These are phyloP conservation scores for Calonectria naviculata DNA, from an alignment of 2,329 filamentous ascomycete genomes.

Conservation along the genomic window DNA sequence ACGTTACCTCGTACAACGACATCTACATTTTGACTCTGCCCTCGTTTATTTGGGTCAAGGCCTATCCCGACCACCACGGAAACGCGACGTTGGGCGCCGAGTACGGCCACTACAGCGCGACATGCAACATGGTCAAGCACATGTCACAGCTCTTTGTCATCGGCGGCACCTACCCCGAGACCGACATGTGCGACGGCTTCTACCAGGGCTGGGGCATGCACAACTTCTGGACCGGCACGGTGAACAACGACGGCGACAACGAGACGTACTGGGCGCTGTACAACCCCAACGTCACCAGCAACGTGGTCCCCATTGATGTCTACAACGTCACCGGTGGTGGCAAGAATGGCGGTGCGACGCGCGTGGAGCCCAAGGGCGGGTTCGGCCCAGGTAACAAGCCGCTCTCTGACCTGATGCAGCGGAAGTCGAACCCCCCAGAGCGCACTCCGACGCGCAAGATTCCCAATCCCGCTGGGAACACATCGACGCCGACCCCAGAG, in stretches of 20 bases:
- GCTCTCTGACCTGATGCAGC: neutral
- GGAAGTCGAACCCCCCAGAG: neutral
- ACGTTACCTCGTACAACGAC: neutral
- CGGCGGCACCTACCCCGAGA: conserved; percentile 64
- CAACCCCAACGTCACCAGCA: conserved; percentile 45
- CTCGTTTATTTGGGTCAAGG: conserved; percentile 69
- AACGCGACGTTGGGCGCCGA: conserved; percentile 43
- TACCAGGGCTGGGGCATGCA: conserved; percentile 62
- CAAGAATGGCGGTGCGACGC: conserved; percentile 2
- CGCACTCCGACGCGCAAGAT: conserved; percentile 7
- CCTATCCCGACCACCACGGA: conserved; percentile 52
- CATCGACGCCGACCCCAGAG: no score
- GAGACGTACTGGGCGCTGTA: conserved; percentile 60
- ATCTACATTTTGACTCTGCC: conserved; percentile 50
- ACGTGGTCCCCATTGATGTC: conserved; percentile 8
- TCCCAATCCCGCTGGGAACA: neutral
- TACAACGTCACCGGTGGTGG: conserved; percentile 10
- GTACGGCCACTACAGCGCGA: conserved; percentile 62
- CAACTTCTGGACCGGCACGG: conserved; percentile 62
- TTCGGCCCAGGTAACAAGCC: neutral
- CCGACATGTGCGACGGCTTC: conserved; percentile 57
- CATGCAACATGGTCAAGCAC: conserved; percentile 61
- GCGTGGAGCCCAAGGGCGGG: neutral
- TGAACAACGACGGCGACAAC: conserved; percentile 51
- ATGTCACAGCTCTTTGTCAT: conserved; percentile 69